phyloP scores from a whole-genome alignment of 352 stramenopile genomes.

The Peronospora belbahrii region DNA sequence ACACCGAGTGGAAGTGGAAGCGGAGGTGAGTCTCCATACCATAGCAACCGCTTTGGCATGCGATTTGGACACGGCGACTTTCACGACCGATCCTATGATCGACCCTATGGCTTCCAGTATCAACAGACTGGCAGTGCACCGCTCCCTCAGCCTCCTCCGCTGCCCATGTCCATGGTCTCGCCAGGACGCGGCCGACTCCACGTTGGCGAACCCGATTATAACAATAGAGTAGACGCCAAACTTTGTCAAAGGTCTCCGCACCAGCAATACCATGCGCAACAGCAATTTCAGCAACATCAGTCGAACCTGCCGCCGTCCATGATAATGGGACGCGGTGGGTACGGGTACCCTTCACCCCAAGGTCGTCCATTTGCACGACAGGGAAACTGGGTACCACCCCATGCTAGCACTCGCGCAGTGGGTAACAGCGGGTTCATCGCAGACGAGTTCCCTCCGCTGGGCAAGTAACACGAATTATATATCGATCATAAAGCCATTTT shows the following conservation, averaged over 20 bases:
- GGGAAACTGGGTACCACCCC: slow-evolving; percentile 16
- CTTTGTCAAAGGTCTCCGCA: slow-evolving; percentile 30
- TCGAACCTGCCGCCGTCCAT: slow-evolving; percentile 28
- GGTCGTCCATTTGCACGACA: slow-evolving; percentile 17
- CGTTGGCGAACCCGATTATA: slow-evolving; percentile 30
- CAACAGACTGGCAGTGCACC: slow-evolving; percentile 15
- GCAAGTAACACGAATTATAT: slow-evolving; percentile 35
- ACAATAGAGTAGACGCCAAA: slow-evolving; percentile 57
- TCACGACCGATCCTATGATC: slow-evolving; percentile 25
- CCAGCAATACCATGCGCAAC: slow-evolving; percentile 31
- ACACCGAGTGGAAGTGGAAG: slow-evolving; percentile 26
- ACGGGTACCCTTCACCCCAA: slow-evolving; percentile 26
- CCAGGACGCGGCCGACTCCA: slow-evolving; percentile 27
- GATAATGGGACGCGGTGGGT: slow-evolving; percentile 22
- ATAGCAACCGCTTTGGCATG: slow-evolving; percentile 23
- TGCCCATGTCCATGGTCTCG: slow-evolving; percentile 24
- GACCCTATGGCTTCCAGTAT: slow-evolving; percentile 23
- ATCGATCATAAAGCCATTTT: slow-evolving; percentile 5
- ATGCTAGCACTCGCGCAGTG: slow-evolving; percentile 15
- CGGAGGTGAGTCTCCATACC: slow-evolving; percentile 28
- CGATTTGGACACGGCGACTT: slow-evolving; percentile 22
- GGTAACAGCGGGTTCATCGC: slow-evolving; percentile 41
- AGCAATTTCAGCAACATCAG: slow-evolving; percentile 34
- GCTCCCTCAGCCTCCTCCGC: slow-evolving; percentile 10
- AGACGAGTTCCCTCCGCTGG: slow-evolving; percentile 65